Evolutionary conservation across 192 early-diverging fungal genomes (phyloP).

Genomic region (Thoreauomyces humboldtii): DNA sequence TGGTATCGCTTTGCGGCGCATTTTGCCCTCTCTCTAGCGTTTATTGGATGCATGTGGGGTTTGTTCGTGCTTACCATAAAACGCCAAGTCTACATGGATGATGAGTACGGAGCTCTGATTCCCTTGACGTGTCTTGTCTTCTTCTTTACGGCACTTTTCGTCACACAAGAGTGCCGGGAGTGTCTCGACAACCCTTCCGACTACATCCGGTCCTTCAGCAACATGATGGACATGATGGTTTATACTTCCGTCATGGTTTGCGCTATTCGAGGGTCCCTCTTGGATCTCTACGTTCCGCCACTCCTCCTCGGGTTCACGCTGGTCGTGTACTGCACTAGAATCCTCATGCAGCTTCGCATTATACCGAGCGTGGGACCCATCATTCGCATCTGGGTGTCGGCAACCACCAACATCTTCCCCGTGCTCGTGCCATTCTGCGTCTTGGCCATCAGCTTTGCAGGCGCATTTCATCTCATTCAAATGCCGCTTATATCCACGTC

Average conservation of each 20-base stretch:
- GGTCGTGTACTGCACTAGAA: slow-evolving; percentile 31
- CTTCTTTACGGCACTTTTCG: slow-evolving; percentile 30
- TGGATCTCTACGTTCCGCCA: slow-evolving; percentile 28
- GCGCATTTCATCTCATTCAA: slow-evolving; percentile 39
- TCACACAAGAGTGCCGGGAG: slow-evolving; percentile 39
- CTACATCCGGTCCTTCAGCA: slow-evolving; percentile 35
- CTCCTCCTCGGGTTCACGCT: slow-evolving; percentile 39
- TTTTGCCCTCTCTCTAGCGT: slow-evolving; percentile 22
- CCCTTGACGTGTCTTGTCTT: slow-evolving; percentile 24
- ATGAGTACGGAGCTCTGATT: not conserved
- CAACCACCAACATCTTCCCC: slow-evolving; percentile 37
- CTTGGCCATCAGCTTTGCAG: slow-evolving; percentile 37
- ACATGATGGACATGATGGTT: slow-evolving; percentile 37
- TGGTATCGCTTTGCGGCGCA: slow-evolving; percentile 39
- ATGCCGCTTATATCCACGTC: slow-evolving; percentile 8
- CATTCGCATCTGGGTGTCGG: slow-evolving; percentile 38
- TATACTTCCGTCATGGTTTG: slow-evolving; percentile 30
- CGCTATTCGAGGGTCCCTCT: slow-evolving; percentile 27
- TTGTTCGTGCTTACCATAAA: slow-evolving; percentile 17
- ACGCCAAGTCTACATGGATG: not conserved
- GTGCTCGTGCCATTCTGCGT: slow-evolving; percentile 42
- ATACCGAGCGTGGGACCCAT: slow-evolving; percentile 44
- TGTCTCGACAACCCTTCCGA: slow-evolving; percentile 33
- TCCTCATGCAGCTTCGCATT: slow-evolving; percentile 40
- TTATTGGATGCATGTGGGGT: slow-evolving; percentile 13